Conservation (phyloP, 495 filamentous ascomycete species). For the Daldinia loculata region DNA sequence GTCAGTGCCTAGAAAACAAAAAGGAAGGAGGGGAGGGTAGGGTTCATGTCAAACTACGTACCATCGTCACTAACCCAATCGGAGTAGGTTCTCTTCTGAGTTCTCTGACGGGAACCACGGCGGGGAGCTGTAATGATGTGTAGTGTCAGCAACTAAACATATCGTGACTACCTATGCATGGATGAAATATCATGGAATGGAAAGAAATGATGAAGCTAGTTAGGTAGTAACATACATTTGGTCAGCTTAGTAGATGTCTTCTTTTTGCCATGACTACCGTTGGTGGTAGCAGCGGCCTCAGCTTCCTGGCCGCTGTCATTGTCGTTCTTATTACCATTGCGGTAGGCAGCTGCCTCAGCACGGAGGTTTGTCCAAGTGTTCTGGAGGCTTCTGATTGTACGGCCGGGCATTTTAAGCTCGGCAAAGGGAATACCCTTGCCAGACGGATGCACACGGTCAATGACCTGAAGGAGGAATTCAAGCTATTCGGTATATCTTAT, state of each 20-base stretch:
- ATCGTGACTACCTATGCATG: neutral
- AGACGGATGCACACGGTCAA: constrained; percentile 22
- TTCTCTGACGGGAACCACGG: neutral
- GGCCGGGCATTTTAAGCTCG: constrained; percentile 33
- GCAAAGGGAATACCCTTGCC: constrained; percentile 20
- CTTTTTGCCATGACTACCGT: neutral
- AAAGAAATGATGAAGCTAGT: neutral
- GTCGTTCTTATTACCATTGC: neutral
- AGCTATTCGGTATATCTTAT: constrained; percentile 27
- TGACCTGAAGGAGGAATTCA: constrained; percentile 44
- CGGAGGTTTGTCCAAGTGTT: constrained; percentile 29
- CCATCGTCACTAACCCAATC: constrained; percentile 6
- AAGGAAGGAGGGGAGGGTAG: neutral
- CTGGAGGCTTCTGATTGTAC: constrained; percentile 37
- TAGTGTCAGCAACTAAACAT: constrained; percentile 7
- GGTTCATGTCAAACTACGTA: neutral
- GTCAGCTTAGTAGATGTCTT: neutral
- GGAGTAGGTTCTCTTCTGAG: neutral
- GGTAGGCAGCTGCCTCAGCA: constrained; percentile 22
- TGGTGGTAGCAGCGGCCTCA: neutral
- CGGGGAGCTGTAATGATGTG: neutral
- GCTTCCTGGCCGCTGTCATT: neutral
- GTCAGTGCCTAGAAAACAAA: constrained; percentile 5
- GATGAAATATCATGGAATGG: neutral
- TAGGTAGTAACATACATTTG: neutral